These are phyloP conservation scores for Podila minutissima DNA, from an alignment of 192 early-diverging fungal genomes.

Conservation along the genomic window DNA sequence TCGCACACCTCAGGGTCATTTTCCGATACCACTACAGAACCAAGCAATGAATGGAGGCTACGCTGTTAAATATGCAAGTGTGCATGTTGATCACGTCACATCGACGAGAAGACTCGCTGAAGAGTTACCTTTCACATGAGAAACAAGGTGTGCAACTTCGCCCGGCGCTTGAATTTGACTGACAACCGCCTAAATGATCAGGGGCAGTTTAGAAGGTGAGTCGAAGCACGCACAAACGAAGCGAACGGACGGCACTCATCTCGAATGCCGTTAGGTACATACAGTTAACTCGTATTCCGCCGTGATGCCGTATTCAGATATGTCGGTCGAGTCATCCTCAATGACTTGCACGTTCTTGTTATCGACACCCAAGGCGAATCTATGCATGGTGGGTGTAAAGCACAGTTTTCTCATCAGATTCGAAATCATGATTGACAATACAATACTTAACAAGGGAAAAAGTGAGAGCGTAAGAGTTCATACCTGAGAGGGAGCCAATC, in stretches of 20 bases:
- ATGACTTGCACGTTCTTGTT: conserved; percentile 52
- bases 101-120: not conserved
- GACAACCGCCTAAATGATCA: conserved; percentile 56
- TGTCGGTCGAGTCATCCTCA: conserved; percentile 37
- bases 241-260: too few relatives aligned
- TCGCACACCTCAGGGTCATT: conserved; percentile 54
- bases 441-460: not conserved
- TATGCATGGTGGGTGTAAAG: conserved; percentile 9
- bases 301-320: conserved; percentile 31
- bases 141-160: conserved; percentile 74
- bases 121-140: conserved; percentile 69
- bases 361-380: conserved; percentile 63
- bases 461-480: not conserved
- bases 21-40: conserved; percentile 19
- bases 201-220: not conserved
- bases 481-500: conserved; percentile 65
- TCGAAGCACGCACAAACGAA: not conserved
- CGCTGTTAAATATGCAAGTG: not conserved
- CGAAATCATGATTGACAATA: not conserved
- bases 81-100: not conserved
- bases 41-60: too few relatives aligned
- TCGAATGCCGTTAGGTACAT: not conserved
- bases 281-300: conserved; percentile 76
- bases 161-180: conserved; percentile 63
- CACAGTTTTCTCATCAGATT: not conserved